Evolutionary conservation across 2,329 filamentous ascomycete genomes (phyloP).

Genomic region (Botryosphaeria dothidea): DNA sequence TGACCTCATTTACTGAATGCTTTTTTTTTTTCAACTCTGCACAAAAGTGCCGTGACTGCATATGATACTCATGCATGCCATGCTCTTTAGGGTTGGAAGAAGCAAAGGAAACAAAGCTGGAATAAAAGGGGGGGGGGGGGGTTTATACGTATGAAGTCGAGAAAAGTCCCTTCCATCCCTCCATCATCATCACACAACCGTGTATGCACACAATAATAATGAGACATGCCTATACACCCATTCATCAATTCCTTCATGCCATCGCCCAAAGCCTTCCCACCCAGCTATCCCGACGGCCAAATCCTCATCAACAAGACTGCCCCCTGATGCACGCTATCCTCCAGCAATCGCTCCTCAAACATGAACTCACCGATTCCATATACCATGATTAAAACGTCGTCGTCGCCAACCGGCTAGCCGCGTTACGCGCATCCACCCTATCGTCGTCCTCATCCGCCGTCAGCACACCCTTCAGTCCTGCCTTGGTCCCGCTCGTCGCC

Average conservation of each 20-base stretch:
- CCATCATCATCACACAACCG: neutral
- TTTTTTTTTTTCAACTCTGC: neutral
- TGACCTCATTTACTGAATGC: neutral
- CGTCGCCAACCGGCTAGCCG: conserved; percentile 86
- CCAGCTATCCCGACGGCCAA: neutral
- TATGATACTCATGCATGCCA: neutral
- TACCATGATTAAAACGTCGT: conserved; percentile 74
- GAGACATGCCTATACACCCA: neutral
- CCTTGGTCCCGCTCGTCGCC: conserved; percentile 42
- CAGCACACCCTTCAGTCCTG: conserved; percentile 49
- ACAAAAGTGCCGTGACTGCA: too few species aligned
- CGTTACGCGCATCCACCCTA: conserved; percentile 91
- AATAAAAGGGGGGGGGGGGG: conserved; percentile 2
- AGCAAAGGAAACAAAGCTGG: neutral
- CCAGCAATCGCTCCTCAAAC: neutral
- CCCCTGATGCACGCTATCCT: too few species aligned
- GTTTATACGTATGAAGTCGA: neutral
- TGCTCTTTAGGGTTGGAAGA: neutral
- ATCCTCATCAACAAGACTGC: neutral
- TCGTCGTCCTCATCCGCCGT: conserved; percentile 86
- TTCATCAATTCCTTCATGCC: neutral
- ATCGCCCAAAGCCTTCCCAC: neutral
- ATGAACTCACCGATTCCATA: neutral
- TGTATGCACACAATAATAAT: neutral
- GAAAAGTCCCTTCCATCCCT: neutral